Evolutionary conservation across 225 moss, liverwort and hornwort genomes (phyloP).

Genomic region (Marchantia paleacea): DNA sequence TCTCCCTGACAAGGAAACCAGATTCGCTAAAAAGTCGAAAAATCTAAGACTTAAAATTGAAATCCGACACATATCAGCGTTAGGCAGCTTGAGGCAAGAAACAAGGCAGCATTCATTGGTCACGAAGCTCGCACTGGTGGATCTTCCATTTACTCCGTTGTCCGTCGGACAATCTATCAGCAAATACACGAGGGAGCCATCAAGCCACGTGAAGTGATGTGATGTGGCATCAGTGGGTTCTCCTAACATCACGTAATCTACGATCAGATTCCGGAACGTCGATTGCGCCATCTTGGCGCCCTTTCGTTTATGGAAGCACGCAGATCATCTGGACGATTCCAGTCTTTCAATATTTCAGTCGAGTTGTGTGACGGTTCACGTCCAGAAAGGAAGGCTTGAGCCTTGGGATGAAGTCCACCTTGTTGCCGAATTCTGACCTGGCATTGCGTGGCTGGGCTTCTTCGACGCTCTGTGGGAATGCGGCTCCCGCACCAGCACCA

Average conservation of each 20-base stretch:
- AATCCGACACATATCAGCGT: too few relatives aligned
- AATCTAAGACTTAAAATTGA: too few relatives aligned
- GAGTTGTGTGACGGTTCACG: constrained; percentile 3
- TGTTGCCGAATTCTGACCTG: neutral
- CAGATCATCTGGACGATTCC: neutral
- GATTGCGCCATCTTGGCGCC: neutral
- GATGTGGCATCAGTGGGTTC: neutral
- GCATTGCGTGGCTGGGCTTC: too few relatives aligned
- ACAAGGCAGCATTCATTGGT: too few relatives aligned
- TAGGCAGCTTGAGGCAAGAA: too few relatives aligned
- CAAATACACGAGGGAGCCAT: too few relatives aligned
- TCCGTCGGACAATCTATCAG: too few relatives aligned
- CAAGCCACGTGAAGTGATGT: too few relatives aligned
- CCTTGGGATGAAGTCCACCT: neutral
- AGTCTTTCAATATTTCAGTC: neutral
- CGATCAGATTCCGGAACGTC: neutral
- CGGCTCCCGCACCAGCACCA: neutral
- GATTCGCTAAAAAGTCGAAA: too few relatives aligned
- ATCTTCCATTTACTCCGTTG: too few relatives aligned
- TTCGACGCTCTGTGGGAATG: neutral
- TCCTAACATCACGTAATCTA: neutral
- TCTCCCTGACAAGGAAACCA: too few relatives aligned
- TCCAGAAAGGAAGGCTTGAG: neutral
- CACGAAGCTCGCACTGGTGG: too few relatives aligned
- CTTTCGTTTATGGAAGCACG: neutral